Base-by-base conservation (phyloP, 2,329 filamentous ascomycete species). In the Ophioceras dolichostomum region DNA sequence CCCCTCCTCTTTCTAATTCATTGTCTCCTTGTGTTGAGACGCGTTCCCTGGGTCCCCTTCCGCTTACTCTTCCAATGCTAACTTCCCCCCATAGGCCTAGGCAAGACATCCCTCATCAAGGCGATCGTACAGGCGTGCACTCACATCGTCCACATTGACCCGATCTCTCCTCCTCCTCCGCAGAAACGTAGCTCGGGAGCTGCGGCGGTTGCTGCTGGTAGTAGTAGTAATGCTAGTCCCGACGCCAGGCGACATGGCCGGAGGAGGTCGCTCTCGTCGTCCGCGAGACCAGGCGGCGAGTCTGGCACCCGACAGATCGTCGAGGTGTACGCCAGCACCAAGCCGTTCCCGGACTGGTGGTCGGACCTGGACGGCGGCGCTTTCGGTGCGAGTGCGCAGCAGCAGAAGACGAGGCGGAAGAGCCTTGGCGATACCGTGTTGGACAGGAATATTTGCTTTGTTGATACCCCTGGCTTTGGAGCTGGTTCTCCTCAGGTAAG, bases 121-220 rank as follows among this genome's bases (percentile, higher is more conserved):
- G 84, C 86, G 2, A 84, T 98, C 32, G 78, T 93, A 13, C 86
- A 94, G 52, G 70, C 66, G 4, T 94, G 86, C 55, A 77, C 88
- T 51, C 85, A 96, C 51, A 94, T 98, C 43, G 89, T 96, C 2
- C 89, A 98, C 54, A 78, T 94, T 37, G 89, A 96, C 52, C 70
- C 81, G 3, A 61, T 78, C 34, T 56, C 61, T 3, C 55, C 60
- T 2, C 42, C 40, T 17, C 35, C 43, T 6, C 30, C 44, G 28
- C 42, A 57, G 32, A 35, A 42, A 27, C 38, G 37, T 18, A 38
- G 42, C 33, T 21, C 43, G 29, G 21, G 42, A 27, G 19, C 48
- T 42, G n/a, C n/a, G n/a, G n/a, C n/a, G n/a, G n/a, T n/a, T n/a
- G n/a, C n/a, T n/a, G n/a, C n/a, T n/a, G n/a, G n/a, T n/a, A n/a